Evolutionary conservation across 1,284 basidiomycete genomes (phyloP).

Genomic region (Tilletia horrida): DNA sequence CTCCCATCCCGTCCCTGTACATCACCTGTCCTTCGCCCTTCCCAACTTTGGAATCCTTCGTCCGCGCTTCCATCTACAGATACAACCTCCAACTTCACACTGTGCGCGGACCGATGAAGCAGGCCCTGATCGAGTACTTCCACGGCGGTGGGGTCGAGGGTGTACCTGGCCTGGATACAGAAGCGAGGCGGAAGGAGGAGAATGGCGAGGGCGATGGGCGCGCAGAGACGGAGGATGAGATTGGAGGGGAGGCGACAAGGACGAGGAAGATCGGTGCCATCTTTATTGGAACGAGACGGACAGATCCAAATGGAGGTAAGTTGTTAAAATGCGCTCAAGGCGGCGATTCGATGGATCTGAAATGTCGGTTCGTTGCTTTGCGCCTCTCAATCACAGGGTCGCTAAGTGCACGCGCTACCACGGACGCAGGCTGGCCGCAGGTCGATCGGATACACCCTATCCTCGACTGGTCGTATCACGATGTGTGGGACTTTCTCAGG

Average conservation of each 20-base stretch:
- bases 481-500: conserved; percentile 84
- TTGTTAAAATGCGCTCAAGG: no score
- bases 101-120: conserved; percentile 76
- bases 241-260: neutral
- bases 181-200: conserved; percentile 2
- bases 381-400: no score
- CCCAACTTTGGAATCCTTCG: conserved; percentile 76
- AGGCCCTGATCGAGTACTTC: conserved; percentile 70
- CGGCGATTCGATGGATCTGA: no score
- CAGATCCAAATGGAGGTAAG: conserved; percentile 28
- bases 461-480: conserved; percentile 84
- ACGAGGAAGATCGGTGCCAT: conserved; percentile 65
- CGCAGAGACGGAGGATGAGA: conserved; percentile 17
- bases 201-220: neutral
- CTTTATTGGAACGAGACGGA: conserved; percentile 74
- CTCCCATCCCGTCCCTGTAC: conserved; percentile 72
- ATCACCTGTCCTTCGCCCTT: conserved; percentile 89
- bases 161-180: conserved; percentile 1
- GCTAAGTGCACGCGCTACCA: conserved; percentile 50
- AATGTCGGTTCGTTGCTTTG: neutral
- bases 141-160: conserved; percentile 56
- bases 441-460: conserved; percentile 93
- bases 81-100: conserved; percentile 79
- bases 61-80: conserved; percentile 58
- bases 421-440: conserved; percentile 80